phyloP scores from a whole-genome alignment of 306 rosid genomes.

The Sechiopsis laciniata region DNA sequence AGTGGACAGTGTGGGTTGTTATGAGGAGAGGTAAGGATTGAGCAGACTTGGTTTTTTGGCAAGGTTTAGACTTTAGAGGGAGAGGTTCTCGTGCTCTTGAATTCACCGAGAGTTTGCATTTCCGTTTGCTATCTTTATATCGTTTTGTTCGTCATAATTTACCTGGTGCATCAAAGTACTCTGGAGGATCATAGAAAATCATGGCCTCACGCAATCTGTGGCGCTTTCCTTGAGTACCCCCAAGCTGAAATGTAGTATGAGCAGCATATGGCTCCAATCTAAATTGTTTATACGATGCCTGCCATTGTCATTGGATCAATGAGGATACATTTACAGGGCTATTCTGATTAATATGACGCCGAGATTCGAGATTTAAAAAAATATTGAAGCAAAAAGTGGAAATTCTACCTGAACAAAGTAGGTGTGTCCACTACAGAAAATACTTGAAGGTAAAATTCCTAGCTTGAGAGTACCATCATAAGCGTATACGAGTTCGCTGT shows the following conservation, averaged over 20 bases:
- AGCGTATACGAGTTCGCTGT: constrained; percentile 74
- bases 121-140: no score
- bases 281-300: constrained; percentile 83
- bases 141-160: not conserved
- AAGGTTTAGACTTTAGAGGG: no score
- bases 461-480: constrained; percentile 88
- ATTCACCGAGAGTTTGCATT: no score
- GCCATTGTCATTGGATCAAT: constrained; percentile 23
- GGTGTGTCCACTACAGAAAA: constrained; percentile 94
- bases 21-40: no score
- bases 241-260: constrained; percentile 87
- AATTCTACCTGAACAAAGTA: constrained; percentile 78
- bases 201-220: constrained; percentile 90
- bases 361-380: not conserved
- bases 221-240: constrained; percentile 91
- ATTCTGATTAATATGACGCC: not conserved
- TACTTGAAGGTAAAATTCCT: constrained; percentile 81
- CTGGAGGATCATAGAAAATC: constrained; percentile 86
- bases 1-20: no score
- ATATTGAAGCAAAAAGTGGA: constrained; percentile 43
- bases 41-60: no score
- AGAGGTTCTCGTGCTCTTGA: no score
- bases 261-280: constrained; percentile 85
- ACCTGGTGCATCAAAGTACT: constrained; percentile 80
- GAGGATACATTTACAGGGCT: not conserved